A percentile compares a stretch with the other conserved stretches of the same genome.
Evolutionary conservation across 75 land plant species (phyloP).

Genomic region (Pinus taeda): DNA sequence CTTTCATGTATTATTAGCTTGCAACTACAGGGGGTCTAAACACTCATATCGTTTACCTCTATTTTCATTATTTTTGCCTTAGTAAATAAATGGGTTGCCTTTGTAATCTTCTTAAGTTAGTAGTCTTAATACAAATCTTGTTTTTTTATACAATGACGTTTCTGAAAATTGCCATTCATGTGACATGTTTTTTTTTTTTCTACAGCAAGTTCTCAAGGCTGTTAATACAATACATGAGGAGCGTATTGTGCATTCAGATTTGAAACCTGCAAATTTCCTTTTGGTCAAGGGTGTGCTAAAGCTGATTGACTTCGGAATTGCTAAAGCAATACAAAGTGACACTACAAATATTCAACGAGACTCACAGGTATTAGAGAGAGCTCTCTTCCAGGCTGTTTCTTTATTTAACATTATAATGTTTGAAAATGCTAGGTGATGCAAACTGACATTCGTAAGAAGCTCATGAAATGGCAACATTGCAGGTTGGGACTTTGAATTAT

Average conservation of each 20-base stretch:
- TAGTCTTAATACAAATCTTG: background rate
- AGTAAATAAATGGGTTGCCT: background rate
- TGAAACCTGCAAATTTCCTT: constrained; percentile 98
- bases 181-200: background rate
- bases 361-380: constrained; percentile 56
- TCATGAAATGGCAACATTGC: constrained; percentile 6
- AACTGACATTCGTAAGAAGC: background rate
- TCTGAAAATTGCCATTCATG: background rate
- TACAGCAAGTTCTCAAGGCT: constrained; percentile 92
- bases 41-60: background rate
- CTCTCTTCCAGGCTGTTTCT: background rate
- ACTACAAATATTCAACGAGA: constrained; percentile 97
- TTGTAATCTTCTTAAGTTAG: background rate
- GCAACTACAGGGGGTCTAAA: background rate
- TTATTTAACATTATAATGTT: background rate
- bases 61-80: background rate
- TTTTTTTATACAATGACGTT: constrained; percentile 1
- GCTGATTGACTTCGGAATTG: constrained; percentile 97
- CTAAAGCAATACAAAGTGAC: constrained; percentile 93
- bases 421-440: background rate
- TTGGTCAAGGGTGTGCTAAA: constrained; percentile 90
- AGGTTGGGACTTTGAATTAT: constrained; percentile 95
- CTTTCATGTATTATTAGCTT: background rate
- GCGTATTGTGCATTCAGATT: constrained; percentile 94
- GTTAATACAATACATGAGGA: constrained; percentile 97